Evolutionary conservation across 345 rosid genomes (phyloP).

Genomic region (Moricandia arvensis): DNA sequence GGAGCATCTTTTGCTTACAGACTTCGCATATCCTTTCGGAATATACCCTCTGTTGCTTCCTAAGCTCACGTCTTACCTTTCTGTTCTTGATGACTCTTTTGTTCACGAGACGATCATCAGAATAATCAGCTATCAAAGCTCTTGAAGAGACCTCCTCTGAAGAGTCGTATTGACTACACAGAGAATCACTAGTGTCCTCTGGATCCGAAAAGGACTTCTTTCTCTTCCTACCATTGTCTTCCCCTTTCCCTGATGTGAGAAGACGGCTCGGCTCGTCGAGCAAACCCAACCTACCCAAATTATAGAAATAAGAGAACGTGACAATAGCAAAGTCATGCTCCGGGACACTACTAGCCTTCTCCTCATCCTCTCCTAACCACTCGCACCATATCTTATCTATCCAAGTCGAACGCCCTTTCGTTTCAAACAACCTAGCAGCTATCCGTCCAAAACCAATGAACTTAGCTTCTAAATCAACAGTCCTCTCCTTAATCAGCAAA

Average conservation of each 20-base stretch:
- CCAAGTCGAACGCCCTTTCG: constrained; percentile 41
- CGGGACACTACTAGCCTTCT: constrained; percentile 34
- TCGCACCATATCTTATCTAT: constrained; percentile 83
- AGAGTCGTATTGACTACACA: constrained; percentile 58
- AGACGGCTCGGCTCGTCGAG: constrained; percentile 54
- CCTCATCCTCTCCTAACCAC: constrained; percentile 68
- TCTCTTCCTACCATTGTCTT: constrained; percentile 47
- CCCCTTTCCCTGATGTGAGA: constrained; percentile 49
- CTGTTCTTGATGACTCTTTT: constrained; percentile 57
- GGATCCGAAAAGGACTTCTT: constrained; percentile 81
- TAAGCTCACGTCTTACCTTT: constrained; percentile 66
- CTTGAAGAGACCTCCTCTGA: constrained; percentile 66
- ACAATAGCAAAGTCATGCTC: constrained; percentile 76
- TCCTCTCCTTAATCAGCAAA: constrained; percentile 57
- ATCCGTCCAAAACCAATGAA: constrained; percentile 59
- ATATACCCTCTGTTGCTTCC: constrained; percentile 73
- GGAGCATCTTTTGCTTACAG: constrained; percentile 93
- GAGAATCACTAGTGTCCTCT: constrained; percentile 64
- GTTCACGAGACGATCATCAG: constrained; percentile 61
- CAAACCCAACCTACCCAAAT: constrained; percentile 74
- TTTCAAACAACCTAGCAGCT: constrained; percentile 54
- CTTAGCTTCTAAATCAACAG: constrained; percentile 56
- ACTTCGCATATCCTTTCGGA: constrained; percentile 89
- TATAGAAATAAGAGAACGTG: constrained; percentile 55
- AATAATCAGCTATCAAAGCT: constrained; percentile 47